These are phyloP conservation scores for Corynascus novoguineensis DNA, from an alignment of 495 filamentous ascomycete genomes.

Conservation along the genomic window DNA sequence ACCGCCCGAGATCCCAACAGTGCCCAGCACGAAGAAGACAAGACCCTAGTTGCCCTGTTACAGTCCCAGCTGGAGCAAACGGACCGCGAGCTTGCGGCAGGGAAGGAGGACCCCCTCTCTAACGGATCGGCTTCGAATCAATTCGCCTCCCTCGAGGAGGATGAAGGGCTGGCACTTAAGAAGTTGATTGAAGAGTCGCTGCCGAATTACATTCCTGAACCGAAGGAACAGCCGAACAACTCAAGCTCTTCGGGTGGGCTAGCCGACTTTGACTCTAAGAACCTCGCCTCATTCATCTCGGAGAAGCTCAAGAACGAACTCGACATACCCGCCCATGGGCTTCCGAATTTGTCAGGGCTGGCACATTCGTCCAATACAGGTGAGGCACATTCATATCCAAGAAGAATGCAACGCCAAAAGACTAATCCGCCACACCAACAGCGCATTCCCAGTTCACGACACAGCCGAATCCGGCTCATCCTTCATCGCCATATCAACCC, in stretches of 20 bases:
- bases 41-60: constrained; percentile 28
- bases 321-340: constrained; percentile 15
- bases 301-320: constrained; percentile 21
- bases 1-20: constrained; percentile 13
- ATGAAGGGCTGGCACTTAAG: constrained; percentile 18
- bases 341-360: constrained; percentile 11
- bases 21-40: constrained; percentile 26
- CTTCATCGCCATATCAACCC: constrained; percentile 17
- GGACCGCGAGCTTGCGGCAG: neutral
- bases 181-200: constrained; percentile 29
- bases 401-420: neutral
- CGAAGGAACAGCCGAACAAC: constrained; percentile 12
- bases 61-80: constrained; percentile 17
- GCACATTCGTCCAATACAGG: constrained; percentile 13
- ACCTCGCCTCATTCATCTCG: constrained; percentile 26
- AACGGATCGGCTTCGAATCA: constrained; percentile 5
- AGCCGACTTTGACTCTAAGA: constrained; percentile 14
- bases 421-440: neutral
- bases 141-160: neutral
- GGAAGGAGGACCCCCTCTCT: constrained; percentile 10
- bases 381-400: neutral
- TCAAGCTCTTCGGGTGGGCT: constrained; percentile 6
- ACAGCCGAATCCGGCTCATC: constrained; percentile 17
- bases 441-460: constrained; percentile 20
- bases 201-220: constrained; percentile 5